These are phyloP conservation scores for Tricholoma matsutake DNA, from an alignment of 768 basidiomycete genomes.

Conservation along the genomic window DNA sequence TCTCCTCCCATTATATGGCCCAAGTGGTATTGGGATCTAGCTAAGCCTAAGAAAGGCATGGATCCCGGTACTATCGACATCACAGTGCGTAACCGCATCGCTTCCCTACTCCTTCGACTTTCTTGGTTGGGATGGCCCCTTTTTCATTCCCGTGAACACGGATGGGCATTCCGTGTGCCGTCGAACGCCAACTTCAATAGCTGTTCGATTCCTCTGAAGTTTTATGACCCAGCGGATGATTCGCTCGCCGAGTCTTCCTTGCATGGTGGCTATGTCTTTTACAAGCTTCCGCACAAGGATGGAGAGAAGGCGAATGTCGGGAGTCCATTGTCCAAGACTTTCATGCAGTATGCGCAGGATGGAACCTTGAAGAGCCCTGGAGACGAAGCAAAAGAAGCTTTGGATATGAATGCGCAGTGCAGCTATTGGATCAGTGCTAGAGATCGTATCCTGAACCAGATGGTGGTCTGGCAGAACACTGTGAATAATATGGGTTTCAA, in stretches of 20 bases:
- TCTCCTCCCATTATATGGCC: conserved; percentile 72
- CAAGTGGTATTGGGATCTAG: conserved; percentile 94
- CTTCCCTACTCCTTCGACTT: conserved; percentile 81
- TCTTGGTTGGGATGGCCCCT: conserved; percentile 89
- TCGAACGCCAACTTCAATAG: conserved; percentile 41
- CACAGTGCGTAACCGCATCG: conserved; percentile 76
- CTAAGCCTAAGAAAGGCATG: conserved; percentile 64
- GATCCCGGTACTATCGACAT: conserved; percentile 78
- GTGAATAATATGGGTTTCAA: conserved; percentile 52
- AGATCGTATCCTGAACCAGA: conserved; percentile 88
- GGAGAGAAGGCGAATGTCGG: conserved; percentile 96
- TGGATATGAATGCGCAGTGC: conserved; percentile 91
- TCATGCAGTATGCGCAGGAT: conserved; percentile 85
- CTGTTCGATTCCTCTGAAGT: conserved; percentile 45
- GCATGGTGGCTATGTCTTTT: conserved; percentile 60
- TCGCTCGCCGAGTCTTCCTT: conserved; percentile 47
- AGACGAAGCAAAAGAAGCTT: conserved; percentile 75
- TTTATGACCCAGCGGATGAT: conserved; percentile 64
- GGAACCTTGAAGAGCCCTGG: conserved; percentile 83
- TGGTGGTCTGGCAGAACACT: conserved; percentile 80
- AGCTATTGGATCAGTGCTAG: conserved; percentile 97
- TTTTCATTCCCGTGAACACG: conserved; percentile 80
- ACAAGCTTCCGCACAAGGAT: conserved; percentile 95
- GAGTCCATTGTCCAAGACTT: conserved; percentile 83
- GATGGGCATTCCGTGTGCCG: conserved; percentile 88